These are phyloP conservation scores for Colletotrichum horii DNA, from an alignment of 2,329 filamentous ascomycete species.

Conservation along the genomic window DNA sequence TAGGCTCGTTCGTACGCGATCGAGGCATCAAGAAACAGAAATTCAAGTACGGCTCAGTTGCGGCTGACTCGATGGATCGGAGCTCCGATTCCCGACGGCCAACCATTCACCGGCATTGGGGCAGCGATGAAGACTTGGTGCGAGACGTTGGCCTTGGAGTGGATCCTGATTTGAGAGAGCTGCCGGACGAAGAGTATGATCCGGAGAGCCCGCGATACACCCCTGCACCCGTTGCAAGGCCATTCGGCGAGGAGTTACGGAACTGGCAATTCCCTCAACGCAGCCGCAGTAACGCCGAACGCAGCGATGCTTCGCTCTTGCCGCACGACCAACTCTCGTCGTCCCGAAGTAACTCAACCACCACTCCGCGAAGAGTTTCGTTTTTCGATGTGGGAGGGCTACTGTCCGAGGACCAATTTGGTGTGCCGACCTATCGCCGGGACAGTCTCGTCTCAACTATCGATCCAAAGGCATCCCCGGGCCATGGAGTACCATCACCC, in stretches of 20 bases:
- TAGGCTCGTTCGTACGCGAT: conserved; percentile 92
- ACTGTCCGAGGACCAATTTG: conserved; percentile 57
- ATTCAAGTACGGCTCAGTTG: conserved; percentile 70
- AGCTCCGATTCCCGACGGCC: conserved; percentile 46
- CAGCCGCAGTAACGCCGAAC: conserved; percentile 39
- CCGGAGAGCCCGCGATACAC: conserved; percentile 32
- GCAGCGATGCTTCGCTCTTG: conserved; percentile 51
- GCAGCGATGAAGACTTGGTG: conserved; percentile 91
- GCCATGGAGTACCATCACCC: conserved; percentile 39
- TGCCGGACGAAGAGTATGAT: conserved; percentile 25
- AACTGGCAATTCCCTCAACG: conserved; percentile 54
- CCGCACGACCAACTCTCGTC: conserved; percentile 39
- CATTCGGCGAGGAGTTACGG: conserved; percentile 41
- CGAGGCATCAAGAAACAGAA: conserved; percentile 88
- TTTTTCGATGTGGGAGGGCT: conserved; percentile 88
- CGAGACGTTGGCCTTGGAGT: conserved; percentile 77
- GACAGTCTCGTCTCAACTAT: conserved; percentile 48
- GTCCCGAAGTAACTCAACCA: conserved; percentile 42
- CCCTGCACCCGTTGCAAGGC: conserved; percentile 38
- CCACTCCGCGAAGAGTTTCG: conserved; percentile 67
- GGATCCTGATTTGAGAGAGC: conserved; percentile 54
- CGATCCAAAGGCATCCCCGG: conserved; percentile 41
- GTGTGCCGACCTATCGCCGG: conserved; percentile 36
- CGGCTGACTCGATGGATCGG: conserved; percentile 67
- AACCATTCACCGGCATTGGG: conserved; percentile 72